Conservation (phyloP, 1,284 basidiomycete genomes). For the Ceratobasidium theobromae region DNA sequence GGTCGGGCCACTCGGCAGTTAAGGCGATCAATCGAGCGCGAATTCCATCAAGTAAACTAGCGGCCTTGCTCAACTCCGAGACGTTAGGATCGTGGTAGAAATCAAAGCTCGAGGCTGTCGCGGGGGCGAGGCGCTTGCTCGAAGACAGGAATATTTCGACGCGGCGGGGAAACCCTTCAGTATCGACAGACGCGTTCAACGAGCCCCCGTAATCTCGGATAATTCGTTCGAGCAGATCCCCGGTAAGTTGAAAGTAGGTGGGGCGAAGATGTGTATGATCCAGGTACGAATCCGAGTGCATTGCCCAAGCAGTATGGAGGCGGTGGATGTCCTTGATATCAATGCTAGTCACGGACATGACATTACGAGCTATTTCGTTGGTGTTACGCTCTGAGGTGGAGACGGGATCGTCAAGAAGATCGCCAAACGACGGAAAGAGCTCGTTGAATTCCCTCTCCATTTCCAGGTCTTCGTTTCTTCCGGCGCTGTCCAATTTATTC, state of each 20-base stretch:
- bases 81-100: constrained; percentile 82
- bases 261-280: neutral
- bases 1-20: constrained; percentile 90
- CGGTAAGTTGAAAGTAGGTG: neutral
- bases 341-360: constrained; percentile 31
- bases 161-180: constrained; percentile 24
- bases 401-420: constrained; percentile 48
- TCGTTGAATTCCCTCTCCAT: constrained; percentile 72
- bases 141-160: constrained; percentile 33
- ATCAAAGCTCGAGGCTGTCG: constrained; percentile 46
- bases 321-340: constrained; percentile 11
- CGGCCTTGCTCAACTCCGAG: constrained; percentile 64
- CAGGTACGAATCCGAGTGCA: constrained; percentile 30
- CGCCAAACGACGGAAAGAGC: constrained; percentile 83
- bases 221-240: constrained; percentile 47
- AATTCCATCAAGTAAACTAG: constrained; percentile 56
- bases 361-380: constrained; percentile 36
- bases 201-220: constrained; percentile 2
- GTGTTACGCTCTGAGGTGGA: constrained; percentile 23
- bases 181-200: constrained; percentile 5
- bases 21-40: constrained; percentile 58
- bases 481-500: constrained; percentile 59
- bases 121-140: constrained; percentile 38
- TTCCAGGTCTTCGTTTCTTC: constrained; percentile 73
- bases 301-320: constrained; percentile 1